Base-by-base conservation (phyloP, 1,284 basidiomycete genomes). In the Boletus mariae region DNA sequence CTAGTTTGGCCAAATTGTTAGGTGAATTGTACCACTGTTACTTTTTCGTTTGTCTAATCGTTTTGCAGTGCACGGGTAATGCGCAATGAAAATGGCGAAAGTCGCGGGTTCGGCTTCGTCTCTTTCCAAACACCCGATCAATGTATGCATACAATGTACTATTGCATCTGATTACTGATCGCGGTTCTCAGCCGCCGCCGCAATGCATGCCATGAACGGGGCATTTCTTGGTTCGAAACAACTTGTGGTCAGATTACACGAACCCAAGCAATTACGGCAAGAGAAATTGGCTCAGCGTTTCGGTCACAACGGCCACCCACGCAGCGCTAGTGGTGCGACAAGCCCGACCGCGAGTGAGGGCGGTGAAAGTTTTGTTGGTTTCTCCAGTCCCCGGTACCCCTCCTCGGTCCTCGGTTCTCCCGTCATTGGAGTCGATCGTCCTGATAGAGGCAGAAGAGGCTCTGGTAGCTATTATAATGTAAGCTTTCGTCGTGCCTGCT, bases 81-180 rank as follows among this genome's bases (percentile, higher is more conserved):
- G 94, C 84, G 92, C 25, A 94, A 94, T 64, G 88, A 94, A 60
- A 75, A 65, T 47, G 89, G 90, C 23, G 84, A 89, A 51, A 92
- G 89, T 68, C 86, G 92, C 53, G 93, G 93, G 5, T 98, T 96
- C 66, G 94, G 94, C n/a, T 98, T 98, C 65, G 95, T 98, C 53
- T 92, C 90, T 26, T 98, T 76, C 73, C 85, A 91, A 64, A 80
- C 81, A 12, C 89, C 92, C 12, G 85, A 89, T 59, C 88, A 93
- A 79, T 91, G 91, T 91, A 61, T 51, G 72, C 47, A 9, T 45
- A 26, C 47, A 42, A 28, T 28, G 10, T 40, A 20, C 13, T 45
- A 9, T 11, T 11, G 9, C 5, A 49, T 45, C 26, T 11, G 25
- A 34, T 48, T 17, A 5, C 45, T 59, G 4, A 52, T 54, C 35